These are phyloP conservation scores for Cladosporium sp. DNA, from an alignment of 2,329 filamentous ascomycete species.

Conservation along the genomic window DNA sequence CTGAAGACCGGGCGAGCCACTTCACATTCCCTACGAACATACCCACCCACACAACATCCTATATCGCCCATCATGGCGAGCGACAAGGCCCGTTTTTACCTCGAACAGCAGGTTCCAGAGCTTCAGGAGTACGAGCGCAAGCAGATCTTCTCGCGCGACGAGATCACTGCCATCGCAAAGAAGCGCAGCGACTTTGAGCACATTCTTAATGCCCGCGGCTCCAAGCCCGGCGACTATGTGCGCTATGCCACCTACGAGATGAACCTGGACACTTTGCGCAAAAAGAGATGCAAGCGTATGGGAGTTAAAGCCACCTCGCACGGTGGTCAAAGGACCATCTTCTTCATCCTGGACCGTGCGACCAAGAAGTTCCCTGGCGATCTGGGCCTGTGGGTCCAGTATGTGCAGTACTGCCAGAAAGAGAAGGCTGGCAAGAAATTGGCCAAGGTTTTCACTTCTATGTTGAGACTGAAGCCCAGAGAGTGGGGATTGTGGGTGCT, in stretches of 20 bases:
- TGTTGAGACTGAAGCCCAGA: constrained; percentile 78
- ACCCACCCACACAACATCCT: neutral
- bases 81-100: constrained; percentile 91
- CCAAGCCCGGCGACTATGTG: constrained; percentile 71
- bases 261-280: constrained; percentile 66
- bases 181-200: constrained; percentile 94
- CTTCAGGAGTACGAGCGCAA: constrained; percentile 89
- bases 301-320: constrained; percentile 66
- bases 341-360: constrained; percentile 82
- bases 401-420: constrained; percentile 73
- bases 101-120: constrained; percentile 88
- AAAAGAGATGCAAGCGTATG: constrained; percentile 76
- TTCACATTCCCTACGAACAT: neutral
- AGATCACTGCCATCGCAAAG: constrained; percentile 81
- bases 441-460: constrained; percentile 57
- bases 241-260: constrained; percentile 72
- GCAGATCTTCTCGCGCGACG: constrained; percentile 83
- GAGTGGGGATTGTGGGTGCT: constrained; percentile 80
- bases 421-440: constrained; percentile 59
- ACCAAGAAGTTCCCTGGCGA: constrained; percentile 80
- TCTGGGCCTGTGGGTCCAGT: constrained; percentile 79
- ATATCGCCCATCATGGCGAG: constrained; percentile 47
- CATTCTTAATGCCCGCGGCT: constrained; percentile 76
- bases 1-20: too few species aligned
- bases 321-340: constrained; percentile 73